Conservation (phyloP, 2,329 filamentous ascomycete species). For the Aspergillus sp. region DNA sequence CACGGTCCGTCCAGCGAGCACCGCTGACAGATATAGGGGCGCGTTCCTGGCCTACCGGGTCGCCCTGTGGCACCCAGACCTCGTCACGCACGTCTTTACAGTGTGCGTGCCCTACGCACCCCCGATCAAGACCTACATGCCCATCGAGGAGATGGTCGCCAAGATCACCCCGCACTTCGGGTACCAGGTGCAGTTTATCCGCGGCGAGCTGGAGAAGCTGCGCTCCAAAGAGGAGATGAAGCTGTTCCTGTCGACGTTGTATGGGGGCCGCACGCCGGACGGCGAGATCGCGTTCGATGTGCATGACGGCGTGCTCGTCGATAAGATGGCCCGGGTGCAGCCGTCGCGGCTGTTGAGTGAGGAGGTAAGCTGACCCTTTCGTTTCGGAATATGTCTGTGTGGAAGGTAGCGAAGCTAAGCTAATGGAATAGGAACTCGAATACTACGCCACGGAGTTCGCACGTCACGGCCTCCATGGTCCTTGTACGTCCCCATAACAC, state of each 20-base stretch:
- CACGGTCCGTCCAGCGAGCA: too few relatives aligned
- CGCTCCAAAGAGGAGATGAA: constrained; percentile 61
- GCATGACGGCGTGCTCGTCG: constrained; percentile 61
- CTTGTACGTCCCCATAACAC: constrained; percentile 46
- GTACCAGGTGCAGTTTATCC: constrained; percentile 80
- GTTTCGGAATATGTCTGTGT: neutral
- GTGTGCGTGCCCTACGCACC: constrained; percentile 73
- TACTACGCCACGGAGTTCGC: constrained; percentile 72
- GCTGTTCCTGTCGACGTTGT: constrained; percentile 69
- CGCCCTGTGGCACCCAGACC: constrained; percentile 68
- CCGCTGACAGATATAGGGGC: constrained; percentile 52
- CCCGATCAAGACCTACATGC: constrained; percentile 52
- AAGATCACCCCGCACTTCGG: constrained; percentile 64
- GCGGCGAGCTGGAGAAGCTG: constrained; percentile 61
- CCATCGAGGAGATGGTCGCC: constrained; percentile 60
- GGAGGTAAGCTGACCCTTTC: constrained; percentile 48
- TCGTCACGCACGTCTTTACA: constrained; percentile 72
- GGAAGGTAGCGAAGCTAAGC: neutral
- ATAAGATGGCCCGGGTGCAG: constrained; percentile 58
- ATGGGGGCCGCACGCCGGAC: constrained; percentile 60
- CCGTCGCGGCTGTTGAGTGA: constrained; percentile 59
- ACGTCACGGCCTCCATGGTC: constrained; percentile 72
- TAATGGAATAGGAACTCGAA: constrained; percentile 59
- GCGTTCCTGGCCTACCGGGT: constrained; percentile 73
- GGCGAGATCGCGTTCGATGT: constrained; percentile 59